Evolutionary conservation across 495 filamentous ascomycete species (phyloP).

Genomic region (Neurospora sp.): DNA sequence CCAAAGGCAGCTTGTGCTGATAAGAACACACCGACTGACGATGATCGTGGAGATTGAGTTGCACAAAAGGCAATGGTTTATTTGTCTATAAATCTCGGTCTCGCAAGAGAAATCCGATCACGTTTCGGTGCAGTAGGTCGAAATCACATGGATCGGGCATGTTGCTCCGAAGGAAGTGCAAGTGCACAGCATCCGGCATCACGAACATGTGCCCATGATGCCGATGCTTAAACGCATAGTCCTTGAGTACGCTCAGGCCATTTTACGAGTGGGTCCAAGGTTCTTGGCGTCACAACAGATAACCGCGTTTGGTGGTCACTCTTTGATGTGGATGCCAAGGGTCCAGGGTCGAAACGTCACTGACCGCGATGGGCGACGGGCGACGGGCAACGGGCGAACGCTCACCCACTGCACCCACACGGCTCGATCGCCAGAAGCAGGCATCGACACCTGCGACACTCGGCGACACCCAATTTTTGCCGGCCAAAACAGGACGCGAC

Average conservation of each 20-base stretch:
- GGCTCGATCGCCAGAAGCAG: background rate
- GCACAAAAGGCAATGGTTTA: background rate
- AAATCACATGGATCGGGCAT: background rate
- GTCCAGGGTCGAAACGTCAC: background rate
- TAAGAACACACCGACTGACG: background rate
- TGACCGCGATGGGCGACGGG: background rate
- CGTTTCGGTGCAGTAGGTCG: background rate
- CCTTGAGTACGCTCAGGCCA: background rate
- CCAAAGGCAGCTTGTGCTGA: background rate
- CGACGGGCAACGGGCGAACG: background rate
- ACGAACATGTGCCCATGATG: background rate
- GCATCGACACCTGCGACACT: background rate
- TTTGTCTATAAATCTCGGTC: background rate
- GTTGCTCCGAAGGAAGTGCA: background rate
- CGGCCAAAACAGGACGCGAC: background rate
- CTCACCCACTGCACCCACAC: background rate
- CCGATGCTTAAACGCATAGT: background rate
- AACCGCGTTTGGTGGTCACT: background rate
- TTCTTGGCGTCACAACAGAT: background rate
- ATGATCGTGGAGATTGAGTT: background rate
- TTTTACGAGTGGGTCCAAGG: background rate
- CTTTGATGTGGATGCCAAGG: background rate
- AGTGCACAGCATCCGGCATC: background rate
- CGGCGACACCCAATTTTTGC: background rate
- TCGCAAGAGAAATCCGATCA: background rate